Evolutionary conservation across 2,329 filamentous ascomycete genomes (phyloP).

Genomic region (Colletotrichum kahawae): DNA sequence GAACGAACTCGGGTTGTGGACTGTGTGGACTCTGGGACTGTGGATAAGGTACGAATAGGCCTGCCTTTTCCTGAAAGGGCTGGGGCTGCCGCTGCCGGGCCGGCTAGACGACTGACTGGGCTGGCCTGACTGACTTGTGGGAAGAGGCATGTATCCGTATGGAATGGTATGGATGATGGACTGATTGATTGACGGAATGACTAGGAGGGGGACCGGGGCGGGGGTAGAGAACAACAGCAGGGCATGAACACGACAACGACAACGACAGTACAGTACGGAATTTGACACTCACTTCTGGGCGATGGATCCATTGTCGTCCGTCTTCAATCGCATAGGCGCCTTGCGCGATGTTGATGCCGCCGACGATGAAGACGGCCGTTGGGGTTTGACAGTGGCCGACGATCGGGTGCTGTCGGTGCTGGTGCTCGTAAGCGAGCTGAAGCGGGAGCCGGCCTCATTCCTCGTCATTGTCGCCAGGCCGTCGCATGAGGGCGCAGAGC

Average conservation of each 20-base stretch:
- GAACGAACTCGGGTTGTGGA: neutral
- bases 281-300: constrained; percentile 34
- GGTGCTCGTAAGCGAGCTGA: constrained; percentile 70
- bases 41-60: neutral
- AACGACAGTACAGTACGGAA: neutral
- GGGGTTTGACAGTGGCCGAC: constrained; percentile 66
- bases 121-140: neutral
- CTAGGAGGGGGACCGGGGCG: neutral
- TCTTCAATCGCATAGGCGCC: constrained; percentile 33
- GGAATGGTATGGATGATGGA: neutral
- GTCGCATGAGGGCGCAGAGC: constrained; percentile 25
- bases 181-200: neutral
- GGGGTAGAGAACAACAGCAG: neutral
- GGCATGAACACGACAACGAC: neutral
- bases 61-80: neutral
- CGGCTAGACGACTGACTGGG: neutral
- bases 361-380: constrained; percentile 32
- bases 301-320: constrained; percentile 49
- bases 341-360: constrained; percentile 29
- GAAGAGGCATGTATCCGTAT: neutral
- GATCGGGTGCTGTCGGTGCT: constrained; percentile 72
- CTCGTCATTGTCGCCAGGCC: constrained; percentile 66
- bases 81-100: neutral
- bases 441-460: constrained; percentile 67
- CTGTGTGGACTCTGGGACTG: neutral